phyloP scores from a whole-genome alignment of 306 rosid genomes.

The Vicia villosa region DNA sequence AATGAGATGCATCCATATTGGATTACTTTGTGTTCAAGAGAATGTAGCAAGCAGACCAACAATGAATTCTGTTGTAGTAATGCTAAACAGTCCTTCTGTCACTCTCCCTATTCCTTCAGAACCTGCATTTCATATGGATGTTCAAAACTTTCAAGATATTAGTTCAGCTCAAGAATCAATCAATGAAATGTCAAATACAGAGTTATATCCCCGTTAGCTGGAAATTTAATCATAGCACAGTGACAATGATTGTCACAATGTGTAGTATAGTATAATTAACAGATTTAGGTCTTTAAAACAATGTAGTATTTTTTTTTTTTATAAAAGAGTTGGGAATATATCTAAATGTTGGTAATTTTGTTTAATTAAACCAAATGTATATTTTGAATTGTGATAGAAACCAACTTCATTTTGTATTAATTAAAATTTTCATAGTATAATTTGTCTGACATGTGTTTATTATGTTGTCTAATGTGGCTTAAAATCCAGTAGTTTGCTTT shows the following conservation, averaged over 20 bases:
- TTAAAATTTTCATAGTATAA: too few species aligned
- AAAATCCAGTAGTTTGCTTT: too few species aligned
- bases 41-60: constrained; percentile 20
- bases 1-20: constrained; percentile 23
- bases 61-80: constrained; percentile 15
- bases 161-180: constrained; percentile 10
- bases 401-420: too few species aligned
- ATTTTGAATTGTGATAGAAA: too few species aligned
- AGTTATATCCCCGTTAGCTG: not conserved
- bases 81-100: constrained; percentile 13
- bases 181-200: constrained; percentile 12
- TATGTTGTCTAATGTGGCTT: too few species aligned
- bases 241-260: not conserved
- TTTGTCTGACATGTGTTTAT: too few species aligned
- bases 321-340: too few species aligned
- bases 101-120: not conserved
- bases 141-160: not conserved
- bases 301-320: too few species aligned
- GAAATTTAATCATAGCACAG: not conserved
- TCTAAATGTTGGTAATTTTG: too few species aligned
- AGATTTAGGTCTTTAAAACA: too few species aligned
- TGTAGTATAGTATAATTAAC: not conserved
- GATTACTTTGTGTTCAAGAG: constrained; percentile 28
- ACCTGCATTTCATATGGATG: constrained; percentile 2
- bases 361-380: too few species aligned